Percentiles rank a stretch among this genome's conserved stretches.
Evolutionary conservation across 345 rosid species (phyloP).

Genomic region (Alliaria petiolata): DNA sequence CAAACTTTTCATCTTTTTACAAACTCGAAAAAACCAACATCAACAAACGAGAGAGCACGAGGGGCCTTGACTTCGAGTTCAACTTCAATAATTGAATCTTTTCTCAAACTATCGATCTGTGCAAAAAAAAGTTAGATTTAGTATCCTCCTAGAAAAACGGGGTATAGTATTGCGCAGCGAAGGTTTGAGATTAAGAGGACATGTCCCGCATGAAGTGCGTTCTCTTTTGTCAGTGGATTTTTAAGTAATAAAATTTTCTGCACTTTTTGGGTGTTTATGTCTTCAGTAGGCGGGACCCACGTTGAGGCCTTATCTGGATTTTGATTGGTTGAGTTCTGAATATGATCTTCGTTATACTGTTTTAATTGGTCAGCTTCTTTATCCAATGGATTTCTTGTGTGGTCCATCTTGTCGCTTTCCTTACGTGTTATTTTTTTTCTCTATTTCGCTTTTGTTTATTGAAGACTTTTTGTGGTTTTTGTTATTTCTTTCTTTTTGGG

Average conservation of each 20-base stretch:
- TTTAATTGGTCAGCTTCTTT: slow-evolving; percentile 48
- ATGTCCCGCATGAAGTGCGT: slow-evolving; percentile 34
- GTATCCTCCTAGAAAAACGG: slow-evolving; percentile 3
- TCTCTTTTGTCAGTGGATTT: slow-evolving; percentile 25
- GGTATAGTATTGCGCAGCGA: not conserved
- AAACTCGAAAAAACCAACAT: slow-evolving; percentile 27
- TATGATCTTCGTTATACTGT: slow-evolving; percentile 39
- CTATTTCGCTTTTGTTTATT: not conserved
- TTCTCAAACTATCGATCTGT: not conserved
- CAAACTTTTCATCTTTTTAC: slow-evolving; percentile 35
- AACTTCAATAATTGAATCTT: slow-evolving; percentile 12
- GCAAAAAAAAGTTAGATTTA: slow-evolving; percentile 12
- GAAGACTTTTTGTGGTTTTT: slow-evolving; percentile 6
- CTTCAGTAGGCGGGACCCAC: slow-evolving; percentile 21
- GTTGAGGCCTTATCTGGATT: slow-evolving; percentile 61
- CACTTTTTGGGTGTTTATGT: slow-evolving; percentile 40
- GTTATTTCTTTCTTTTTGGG: not conserved
- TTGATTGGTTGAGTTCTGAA: slow-evolving; percentile 46
- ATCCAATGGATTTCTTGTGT: slow-evolving; percentile 53
- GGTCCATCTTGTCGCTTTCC: slow-evolving; percentile 24
- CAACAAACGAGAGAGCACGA: slow-evolving; percentile 13
- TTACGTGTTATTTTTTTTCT: not conserved
- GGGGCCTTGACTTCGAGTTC: not conserved
- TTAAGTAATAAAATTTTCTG: not conserved
- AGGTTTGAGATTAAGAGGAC: not conserved